These are phyloP conservation scores for Salix exigua DNA, from an alignment of 345 rosid species.

Conservation along the genomic window DNA sequence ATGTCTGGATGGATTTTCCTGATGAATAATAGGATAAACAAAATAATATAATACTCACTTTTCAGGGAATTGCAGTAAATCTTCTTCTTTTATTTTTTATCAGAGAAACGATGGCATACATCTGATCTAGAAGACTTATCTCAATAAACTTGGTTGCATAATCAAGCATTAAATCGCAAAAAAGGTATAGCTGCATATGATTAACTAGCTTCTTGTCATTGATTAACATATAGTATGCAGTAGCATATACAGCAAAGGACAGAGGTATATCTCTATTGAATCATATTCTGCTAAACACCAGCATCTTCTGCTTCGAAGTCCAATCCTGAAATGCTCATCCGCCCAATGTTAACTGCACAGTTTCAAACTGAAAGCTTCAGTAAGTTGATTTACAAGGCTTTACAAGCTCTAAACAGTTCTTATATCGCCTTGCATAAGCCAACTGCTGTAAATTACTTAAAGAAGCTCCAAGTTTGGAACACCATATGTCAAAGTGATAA, in stretches of 20 bases:
- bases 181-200: neutral
- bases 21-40: neutral
- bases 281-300: conserved; percentile 18
- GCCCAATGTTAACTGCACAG: conserved; percentile 74
- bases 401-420: neutral
- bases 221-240: too few relatives aligned
- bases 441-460: too few relatives aligned
- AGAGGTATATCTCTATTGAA: neutral
- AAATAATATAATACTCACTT: neutral
- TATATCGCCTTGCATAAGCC: neutral
- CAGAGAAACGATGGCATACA: neutral
- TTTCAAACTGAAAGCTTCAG: neutral
- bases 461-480: too few relatives aligned
- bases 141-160: too few relatives aligned
- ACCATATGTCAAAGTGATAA: too few relatives aligned
- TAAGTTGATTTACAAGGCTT: conserved; percentile 1
- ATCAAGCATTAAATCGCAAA: neutral
- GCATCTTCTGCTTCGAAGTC: conserved; percentile 44
- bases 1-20: neutral
- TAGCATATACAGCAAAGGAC: too few relatives aligned
- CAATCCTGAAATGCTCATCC: conserved; percentile 66
- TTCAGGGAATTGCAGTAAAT: neutral
- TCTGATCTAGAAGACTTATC: neutral
- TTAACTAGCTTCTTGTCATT: too few relatives aligned
- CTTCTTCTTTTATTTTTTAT: too few relatives aligned